phyloP scores from a whole-genome alignment of 768 basidiomycete genomes.

The Pleurotus ostreatus region DNA sequence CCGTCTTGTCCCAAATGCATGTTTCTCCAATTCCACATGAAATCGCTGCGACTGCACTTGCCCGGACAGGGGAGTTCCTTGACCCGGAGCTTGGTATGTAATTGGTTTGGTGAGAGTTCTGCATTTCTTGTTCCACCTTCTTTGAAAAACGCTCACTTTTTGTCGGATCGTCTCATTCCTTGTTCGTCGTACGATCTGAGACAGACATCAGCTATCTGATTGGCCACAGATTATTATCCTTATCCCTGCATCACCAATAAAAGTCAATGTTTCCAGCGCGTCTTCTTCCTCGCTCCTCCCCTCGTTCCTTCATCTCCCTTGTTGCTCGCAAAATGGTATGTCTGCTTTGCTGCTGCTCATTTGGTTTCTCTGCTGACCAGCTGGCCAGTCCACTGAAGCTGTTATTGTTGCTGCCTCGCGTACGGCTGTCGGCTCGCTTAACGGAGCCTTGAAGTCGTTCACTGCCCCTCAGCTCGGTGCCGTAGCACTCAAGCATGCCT shows the following conservation, averaged over 20 bases:
- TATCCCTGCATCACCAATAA: slow-evolving; percentile 17
- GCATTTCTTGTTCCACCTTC: too few species aligned
- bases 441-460: slow-evolving; percentile 83
- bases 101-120: too few species aligned
- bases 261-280: slow-evolving; percentile 45
- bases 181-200: slow-evolving; percentile 37
- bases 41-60: background rate
- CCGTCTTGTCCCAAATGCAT: background rate
- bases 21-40: background rate
- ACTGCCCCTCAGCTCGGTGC: slow-evolving; percentile 90
- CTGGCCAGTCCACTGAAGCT: slow-evolving; percentile 53
- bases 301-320: slow-evolving; percentile 33
- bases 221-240: slow-evolving; percentile 15
- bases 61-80: background rate
- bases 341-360: slow-evolving; percentile 9
- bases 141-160: background rate
- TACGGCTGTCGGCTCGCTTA: slow-evolving; percentile 91
- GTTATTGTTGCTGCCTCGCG: slow-evolving; percentile 93
- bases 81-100: slow-evolving; percentile 19
- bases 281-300: slow-evolving; percentile 31
- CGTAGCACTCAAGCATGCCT: slow-evolving; percentile 86
- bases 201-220: slow-evolving; percentile 19
- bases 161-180: slow-evolving; percentile 6
- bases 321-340: slow-evolving; percentile 51
- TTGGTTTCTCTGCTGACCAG: background rate